A percentile compares a stretch with the other conserved stretches of the same genome.
phyloP scores from a whole-genome alignment of 2,329 filamentous ascomycete genomes.

The Aspergillus fumigatiaffinis region DNA sequence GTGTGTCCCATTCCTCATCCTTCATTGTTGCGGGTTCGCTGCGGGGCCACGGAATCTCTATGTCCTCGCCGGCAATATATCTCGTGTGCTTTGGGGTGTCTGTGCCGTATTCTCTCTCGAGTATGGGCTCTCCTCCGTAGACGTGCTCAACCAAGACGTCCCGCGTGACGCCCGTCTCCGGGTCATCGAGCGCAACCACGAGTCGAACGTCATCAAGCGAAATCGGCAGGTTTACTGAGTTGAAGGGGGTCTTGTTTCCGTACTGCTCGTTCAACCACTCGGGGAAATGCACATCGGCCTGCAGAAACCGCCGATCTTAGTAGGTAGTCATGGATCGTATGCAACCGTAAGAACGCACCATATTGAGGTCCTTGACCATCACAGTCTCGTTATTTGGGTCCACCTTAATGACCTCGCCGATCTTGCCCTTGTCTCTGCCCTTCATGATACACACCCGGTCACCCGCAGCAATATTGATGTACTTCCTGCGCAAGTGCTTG shows the following conservation, averaged over 20 bases:
- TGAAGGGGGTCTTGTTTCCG: slow-evolving; percentile 39
- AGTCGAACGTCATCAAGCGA: slow-evolving; percentile 72
- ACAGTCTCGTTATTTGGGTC: slow-evolving; percentile 54
- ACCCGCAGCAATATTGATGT: slow-evolving; percentile 60
- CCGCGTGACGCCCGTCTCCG: slow-evolving; percentile 58
- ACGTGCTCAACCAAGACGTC: slow-evolving; percentile 78
- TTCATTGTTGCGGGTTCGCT: slow-evolving; percentile 47
- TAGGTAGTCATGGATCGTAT: not conserved
- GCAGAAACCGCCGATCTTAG: not conserved
- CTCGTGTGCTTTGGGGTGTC: slow-evolving; percentile 39
- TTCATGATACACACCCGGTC: slow-evolving; percentile 81
- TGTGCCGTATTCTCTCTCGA: slow-evolving; percentile 49
- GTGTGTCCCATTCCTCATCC: slow-evolving; percentile 65
- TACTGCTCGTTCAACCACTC: slow-evolving; percentile 34
- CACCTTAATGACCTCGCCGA: slow-evolving; percentile 65
- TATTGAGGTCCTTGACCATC: slow-evolving; percentile 59
- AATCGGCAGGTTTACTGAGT: slow-evolving; percentile 54
- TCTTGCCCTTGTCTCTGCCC: slow-evolving; percentile 77
- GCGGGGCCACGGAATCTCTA: slow-evolving; percentile 73
- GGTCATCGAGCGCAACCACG: slow-evolving; percentile 69
- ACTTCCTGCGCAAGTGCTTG: slow-evolving; percentile 37
- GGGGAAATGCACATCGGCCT: slow-evolving; percentile 44
- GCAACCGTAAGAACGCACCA: slow-evolving; percentile 45
- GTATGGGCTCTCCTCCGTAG: slow-evolving; percentile 48
- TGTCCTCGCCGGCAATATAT: slow-evolving; percentile 67